Evolutionary conservation across 1,284 basidiomycete species (phyloP).

Genomic region (Tilletia caries): DNA sequence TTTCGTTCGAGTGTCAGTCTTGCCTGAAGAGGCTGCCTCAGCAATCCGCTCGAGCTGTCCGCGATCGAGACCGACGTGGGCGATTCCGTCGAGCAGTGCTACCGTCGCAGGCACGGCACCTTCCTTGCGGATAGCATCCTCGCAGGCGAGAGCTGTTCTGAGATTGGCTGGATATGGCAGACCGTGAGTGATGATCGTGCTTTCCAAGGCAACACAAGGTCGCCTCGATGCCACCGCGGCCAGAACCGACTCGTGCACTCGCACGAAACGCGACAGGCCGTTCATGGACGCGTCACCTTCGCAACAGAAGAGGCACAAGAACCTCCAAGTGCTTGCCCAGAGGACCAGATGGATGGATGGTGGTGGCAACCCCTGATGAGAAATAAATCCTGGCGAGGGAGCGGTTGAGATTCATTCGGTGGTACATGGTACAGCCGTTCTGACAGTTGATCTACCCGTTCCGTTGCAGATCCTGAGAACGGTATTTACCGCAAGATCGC

Average conservation of each 20-base stretch:
- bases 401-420: too few species aligned
- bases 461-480: too few species aligned
- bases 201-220: constrained; percentile 62
- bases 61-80: constrained; percentile 76
- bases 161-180: constrained; percentile 67
- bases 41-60: constrained; percentile 67
- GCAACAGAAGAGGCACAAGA: neutral
- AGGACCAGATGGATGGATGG: too few species aligned
- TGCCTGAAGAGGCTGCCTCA: constrained; percentile 23
- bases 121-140: constrained; percentile 71
- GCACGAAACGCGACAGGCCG: neutral
- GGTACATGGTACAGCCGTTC: too few species aligned
- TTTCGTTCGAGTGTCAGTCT: neutral
- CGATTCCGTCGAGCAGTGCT: constrained; percentile 74
- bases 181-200: constrained; percentile 85
- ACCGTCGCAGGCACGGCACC: constrained; percentile 86
- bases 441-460: too few species aligned
- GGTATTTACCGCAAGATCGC: too few species aligned
- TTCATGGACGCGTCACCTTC: neutral
- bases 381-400: too few species aligned
- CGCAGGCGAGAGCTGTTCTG: constrained; percentile 70
- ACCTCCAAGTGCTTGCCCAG: too few species aligned
- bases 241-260: constrained; percentile 64
- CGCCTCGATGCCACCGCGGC: constrained; percentile 64
- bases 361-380: too few species aligned